phyloP scores from a whole-genome alignment of 2,329 filamentous ascomycete species.

The Didymella lethalis region DNA sequence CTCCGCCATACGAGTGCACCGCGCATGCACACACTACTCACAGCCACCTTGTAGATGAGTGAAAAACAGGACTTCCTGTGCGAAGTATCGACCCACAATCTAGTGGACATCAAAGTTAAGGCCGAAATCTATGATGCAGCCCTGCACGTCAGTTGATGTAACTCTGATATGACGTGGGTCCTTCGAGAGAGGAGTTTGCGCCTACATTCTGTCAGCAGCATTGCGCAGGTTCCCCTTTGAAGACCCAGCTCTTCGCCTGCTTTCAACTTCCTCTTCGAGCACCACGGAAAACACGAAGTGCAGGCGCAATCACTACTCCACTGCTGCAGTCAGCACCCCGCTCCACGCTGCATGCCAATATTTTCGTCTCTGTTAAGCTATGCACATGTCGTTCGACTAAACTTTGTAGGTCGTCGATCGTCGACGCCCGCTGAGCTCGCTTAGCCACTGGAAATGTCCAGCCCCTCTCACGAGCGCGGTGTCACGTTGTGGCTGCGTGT shows the following conservation, averaged over 20 bases:
- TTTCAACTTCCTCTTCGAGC: background rate
- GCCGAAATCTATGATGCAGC: background rate
- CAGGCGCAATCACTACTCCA: background rate
- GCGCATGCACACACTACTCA: background rate
- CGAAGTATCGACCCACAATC: background rate
- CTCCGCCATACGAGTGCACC: background rate
- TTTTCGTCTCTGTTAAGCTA: background rate
- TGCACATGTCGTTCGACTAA: constrained; percentile 1
- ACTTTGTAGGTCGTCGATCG: constrained; percentile 3
- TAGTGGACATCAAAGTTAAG: background rate
- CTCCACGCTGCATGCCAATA: constrained; percentile 5
- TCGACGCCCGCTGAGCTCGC: constrained; percentile 8
- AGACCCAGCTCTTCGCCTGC: background rate
- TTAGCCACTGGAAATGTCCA: background rate
- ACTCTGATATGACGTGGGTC: background rate
- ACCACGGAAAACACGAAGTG: background rate
- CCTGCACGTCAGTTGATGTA: background rate
- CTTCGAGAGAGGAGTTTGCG: background rate
- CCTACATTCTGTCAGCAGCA: background rate
- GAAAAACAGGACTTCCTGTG: background rate
- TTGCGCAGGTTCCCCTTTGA: background rate
- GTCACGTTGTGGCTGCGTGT: constrained; percentile 7
- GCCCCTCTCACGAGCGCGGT: constrained; percentile 5
- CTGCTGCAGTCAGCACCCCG: constrained; percentile 18
- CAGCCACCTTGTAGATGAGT: background rate